Evolutionary conservation across 345 rosid genomes (phyloP).

Genomic region (Eucalyptus pauciflora): DNA sequence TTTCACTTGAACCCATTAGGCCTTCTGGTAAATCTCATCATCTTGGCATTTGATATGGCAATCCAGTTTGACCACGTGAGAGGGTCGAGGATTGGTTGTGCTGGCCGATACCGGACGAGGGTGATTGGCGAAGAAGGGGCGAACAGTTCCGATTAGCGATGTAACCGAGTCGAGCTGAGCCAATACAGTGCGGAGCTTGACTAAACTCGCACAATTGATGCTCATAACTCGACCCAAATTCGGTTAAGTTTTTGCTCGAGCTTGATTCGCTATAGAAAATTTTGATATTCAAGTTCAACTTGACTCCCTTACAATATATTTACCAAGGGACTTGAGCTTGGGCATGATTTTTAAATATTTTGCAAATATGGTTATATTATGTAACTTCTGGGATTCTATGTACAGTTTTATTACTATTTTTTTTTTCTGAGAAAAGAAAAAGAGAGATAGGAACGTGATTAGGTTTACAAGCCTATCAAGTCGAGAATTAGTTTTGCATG

Average conservation of each 20-base stretch:
- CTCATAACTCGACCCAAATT: neutral
- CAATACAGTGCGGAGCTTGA: neutral
- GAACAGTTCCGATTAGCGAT: neutral
- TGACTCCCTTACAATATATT: neutral
- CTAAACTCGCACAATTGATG: neutral
- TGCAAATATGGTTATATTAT: too few species aligned
- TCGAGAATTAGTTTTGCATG: neutral
- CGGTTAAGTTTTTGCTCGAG: neutral
- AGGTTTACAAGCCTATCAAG: neutral
- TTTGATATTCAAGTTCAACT: neutral
- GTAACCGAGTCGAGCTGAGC: neutral
- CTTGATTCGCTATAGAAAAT: neutral
- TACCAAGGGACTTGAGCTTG: too few species aligned
- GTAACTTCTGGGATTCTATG: too few species aligned
- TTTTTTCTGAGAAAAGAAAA: neutral
- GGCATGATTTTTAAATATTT: too few species aligned
- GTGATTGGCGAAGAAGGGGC: neutral
- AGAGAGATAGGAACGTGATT: neutral
- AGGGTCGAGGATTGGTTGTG: neutral
- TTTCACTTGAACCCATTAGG: neutral
- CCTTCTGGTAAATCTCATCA: neutral
- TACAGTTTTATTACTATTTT: neutral
- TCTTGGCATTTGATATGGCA: neutral
- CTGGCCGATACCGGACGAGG: neutral
- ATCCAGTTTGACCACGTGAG: neutral